These are phyloP conservation scores for Beta vulgaris DNA, from an alignment of 148 eudicot genomes.

Conservation along the genomic window DNA sequence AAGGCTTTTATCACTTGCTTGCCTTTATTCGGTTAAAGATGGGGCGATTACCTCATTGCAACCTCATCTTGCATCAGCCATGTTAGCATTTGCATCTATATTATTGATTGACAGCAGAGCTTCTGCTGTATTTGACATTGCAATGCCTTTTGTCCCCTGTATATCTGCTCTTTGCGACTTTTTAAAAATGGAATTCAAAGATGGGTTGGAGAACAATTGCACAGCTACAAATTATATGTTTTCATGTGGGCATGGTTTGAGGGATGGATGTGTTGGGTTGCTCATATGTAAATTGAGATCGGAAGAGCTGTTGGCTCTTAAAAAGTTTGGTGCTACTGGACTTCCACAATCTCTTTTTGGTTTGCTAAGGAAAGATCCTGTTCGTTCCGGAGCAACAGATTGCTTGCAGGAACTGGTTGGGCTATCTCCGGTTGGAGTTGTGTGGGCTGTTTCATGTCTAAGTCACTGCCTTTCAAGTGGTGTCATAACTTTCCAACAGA, in stretches of 20 bases:
- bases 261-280: conserved; percentile 88
- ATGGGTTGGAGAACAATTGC: conserved; percentile 35
- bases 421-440: no score
- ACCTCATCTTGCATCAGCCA: conserved; percentile 68
- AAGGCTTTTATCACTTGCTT: conserved; percentile 74
- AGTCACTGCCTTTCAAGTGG: conserved; percentile 85
- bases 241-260: conserved; percentile 78
- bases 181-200: conserved; percentile 35
- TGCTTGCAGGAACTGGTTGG: no score
- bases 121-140: conserved; percentile 54
- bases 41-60: conserved; percentile 49
- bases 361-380: conserved; percentile 45
- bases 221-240: conserved; percentile 37
- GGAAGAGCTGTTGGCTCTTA: conserved; percentile 85
- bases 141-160: conserved; percentile 75
- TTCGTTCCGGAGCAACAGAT: conserved; percentile 38
- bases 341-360: conserved; percentile 68
- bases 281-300: conserved; percentile 68
- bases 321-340: conserved; percentile 88
- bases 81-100: conserved; percentile 87
- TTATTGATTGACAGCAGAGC: conserved; percentile 61
- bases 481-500: conserved; percentile 61
- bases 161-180: conserved; percentile 77
- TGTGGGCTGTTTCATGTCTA: conserved; percentile 72
- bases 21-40: conserved; percentile 64